These are phyloP conservation scores for Amyloporia xantha DNA, from an alignment of 768 basidiomycete species.

Conservation along the genomic window DNA sequence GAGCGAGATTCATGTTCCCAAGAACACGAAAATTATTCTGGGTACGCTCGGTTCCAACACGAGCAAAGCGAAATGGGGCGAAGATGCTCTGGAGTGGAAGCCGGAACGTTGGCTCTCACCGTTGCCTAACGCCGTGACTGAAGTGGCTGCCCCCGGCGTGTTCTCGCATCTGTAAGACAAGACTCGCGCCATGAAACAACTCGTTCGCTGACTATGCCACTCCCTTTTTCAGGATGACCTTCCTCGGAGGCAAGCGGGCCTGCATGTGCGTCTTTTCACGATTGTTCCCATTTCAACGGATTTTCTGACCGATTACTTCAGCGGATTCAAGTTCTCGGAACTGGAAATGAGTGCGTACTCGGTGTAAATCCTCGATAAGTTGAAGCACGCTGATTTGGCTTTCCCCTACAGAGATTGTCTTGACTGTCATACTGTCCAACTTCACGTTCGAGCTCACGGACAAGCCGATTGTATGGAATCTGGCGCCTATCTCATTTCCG, in stretches of 20 bases:
- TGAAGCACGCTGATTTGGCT: background rate
- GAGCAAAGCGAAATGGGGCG: conserved; percentile 33
- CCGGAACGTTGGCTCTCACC: conserved; percentile 37
- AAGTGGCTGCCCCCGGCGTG: conserved; percentile 26
- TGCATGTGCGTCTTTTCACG: conserved; percentile 26
- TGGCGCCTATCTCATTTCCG: conserved; percentile 17
- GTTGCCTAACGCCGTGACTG: conserved; percentile 15
- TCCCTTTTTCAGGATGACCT: conserved; percentile 28
- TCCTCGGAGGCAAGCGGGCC: conserved; percentile 26
- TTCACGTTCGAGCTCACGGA: conserved; percentile 20
- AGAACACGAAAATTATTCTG: conserved; percentile 21
- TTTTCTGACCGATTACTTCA: conserved; percentile 3
- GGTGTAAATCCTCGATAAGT: background rate
- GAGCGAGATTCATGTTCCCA: conserved; percentile 19
- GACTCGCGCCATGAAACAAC: background rate
- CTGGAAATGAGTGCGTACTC: conserved; percentile 16
- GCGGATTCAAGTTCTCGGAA: conserved; percentile 18
- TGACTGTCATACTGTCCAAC: background rate
- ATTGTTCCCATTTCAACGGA: no score
- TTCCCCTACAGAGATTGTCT: background rate
- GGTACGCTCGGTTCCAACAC: conserved; percentile 27
- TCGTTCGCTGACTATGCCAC: background rate
- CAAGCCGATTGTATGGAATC: conserved; percentile 21
- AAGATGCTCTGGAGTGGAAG: conserved; percentile 35
- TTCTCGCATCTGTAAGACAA: conserved; percentile 22